Evolutionary conservation across 2,329 filamentous ascomycete species (phyloP), one percentile per base, ranked within the genome.

Genomic region (Remersonia thermophila): DNA sequence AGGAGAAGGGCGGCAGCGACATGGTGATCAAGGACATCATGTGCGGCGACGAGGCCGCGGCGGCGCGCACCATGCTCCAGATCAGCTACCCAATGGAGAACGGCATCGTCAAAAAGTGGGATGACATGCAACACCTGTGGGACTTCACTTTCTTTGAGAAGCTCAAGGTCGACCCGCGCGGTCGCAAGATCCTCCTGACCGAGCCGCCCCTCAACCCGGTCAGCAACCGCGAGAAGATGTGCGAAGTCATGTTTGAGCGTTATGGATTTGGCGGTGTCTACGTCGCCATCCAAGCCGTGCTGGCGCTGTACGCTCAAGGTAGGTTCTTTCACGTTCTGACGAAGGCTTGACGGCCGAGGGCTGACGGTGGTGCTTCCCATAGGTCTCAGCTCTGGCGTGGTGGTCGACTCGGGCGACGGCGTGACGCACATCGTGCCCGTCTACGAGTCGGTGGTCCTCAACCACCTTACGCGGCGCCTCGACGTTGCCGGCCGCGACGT

Each of bases 41-140:
- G 91, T 96, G 89, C 65, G 91, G 91, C 58, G 91, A 98, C 65
- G 89, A 98, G 66, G 91, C 91, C 33, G 87, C 91, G 12, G 86
- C 86, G 36, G 89, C 91, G 48, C 79, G 91, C 54, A 94, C 83
- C 44, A 94, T 95, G 86, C 77, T 98, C 43, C 91, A 98, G 62
- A 93, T 98, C 56, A 93, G 82, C 61, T 98, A 98, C 60, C 91
- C 91, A 51, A 98, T 98, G 91, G 91, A 98, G 63, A 98, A 98
- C 60, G 91, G 91, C 53, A 96, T 98, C 54, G 86, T 98, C 49
- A 96, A 95, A 74, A 87, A 86, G 57, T 98, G 91, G 91, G 91
- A 98, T 51, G 91, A 98, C 61, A 98, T 98, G 91, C 84, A 94
- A 67, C 89, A 96, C 57, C 78, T 98, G 38, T 98, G 91, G 91